These are phyloP conservation scores for Fagus crenata DNA, from an alignment of 306 rosid genomes.

Conservation along the genomic window DNA sequence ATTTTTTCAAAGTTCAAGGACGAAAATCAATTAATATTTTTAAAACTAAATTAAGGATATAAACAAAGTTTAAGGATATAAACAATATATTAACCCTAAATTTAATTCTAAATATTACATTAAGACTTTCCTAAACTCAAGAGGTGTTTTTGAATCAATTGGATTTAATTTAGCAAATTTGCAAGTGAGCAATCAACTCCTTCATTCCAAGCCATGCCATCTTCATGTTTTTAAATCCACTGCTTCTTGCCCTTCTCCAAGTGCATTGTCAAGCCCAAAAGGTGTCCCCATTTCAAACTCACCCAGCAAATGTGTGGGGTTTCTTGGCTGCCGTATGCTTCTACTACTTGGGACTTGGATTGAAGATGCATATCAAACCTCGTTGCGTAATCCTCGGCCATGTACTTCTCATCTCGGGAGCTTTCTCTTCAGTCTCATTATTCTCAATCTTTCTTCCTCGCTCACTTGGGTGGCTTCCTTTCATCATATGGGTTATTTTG, in stretches of 20 bases:
- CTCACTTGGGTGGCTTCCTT: neutral
- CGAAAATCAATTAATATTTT: too few species aligned
- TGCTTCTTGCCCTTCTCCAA: conserved; percentile 21
- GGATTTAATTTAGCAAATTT: too few species aligned
- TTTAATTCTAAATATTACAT: too few species aligned
- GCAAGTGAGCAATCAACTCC: neutral
- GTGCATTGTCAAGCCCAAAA: neutral
- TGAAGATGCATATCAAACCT: neutral
- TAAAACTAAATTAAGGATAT: too few species aligned
- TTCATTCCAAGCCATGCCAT: conserved; percentile 21
- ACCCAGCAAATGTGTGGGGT: conserved; percentile 10
- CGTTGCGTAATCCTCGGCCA: neutral
- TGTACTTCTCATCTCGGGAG: conserved; percentile 10
- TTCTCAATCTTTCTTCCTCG: conserved; percentile 14
- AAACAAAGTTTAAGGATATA: too few species aligned
- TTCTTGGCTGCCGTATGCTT: conserved; percentile 1
- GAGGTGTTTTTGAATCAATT: too few species aligned
- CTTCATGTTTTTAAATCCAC: conserved; percentile 21
- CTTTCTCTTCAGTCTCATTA: conserved; percentile 13
- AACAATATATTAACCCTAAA: too few species aligned
- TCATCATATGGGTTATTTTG: neutral
- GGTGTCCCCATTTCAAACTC: neutral
- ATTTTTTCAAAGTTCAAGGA: too few species aligned
- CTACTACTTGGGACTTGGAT: conserved; percentile 19
- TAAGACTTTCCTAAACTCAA: too few species aligned